Base-by-base conservation (phyloP, 371 early-diverging fungal species). In the Circinella minor region DNA sequence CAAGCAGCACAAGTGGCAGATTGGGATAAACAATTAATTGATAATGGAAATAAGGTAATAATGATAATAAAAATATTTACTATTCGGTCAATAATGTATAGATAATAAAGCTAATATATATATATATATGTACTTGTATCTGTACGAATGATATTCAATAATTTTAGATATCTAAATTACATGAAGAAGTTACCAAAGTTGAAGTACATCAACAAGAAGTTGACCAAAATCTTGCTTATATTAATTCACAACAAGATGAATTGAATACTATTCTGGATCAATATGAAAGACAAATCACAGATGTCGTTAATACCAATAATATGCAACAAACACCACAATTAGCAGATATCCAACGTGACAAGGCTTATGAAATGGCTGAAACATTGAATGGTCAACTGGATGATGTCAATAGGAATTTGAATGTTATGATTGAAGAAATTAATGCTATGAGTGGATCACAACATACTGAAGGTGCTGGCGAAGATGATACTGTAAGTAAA, bases 281-380 rank as follows among this genome's bases (percentile, higher is more conserved):
- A n/a, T 96, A 93, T 71, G 94, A 95, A 75, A 86, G 78, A 36
- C 90, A 92, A 67, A 85, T 94, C 36, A 81, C 79, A 49, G 81
- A 82, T 37, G 75, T 86, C 47, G 82, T 81, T 69, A 82, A 87
- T 18, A 75, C 87, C 72, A 81, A 79, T 62, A 80, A 80, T 38
- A 67, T 84, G 43, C 79, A 83, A 48, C 83, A 83, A 39, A 81
- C 86, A 34, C 67, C 83, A 70, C 83, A 83, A 51, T 77, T 90
- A 39, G 94, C 93, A 36, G 98, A 97, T 77, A 87, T 89, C 70
- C 95, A 95, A 79, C 88, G 97, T 54, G 95, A 95, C 63, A 87
- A 87, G 66, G 90, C 94, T 8, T 98, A 96, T 78, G 85, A 87
- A 69, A 81, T 94, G 49, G 96, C 96, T 10, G 95, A 94, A 80